Base-by-base conservation (phyloP, 2,329 filamentous ascomycete species). In the Colletotrichum noveboracense region DNA sequence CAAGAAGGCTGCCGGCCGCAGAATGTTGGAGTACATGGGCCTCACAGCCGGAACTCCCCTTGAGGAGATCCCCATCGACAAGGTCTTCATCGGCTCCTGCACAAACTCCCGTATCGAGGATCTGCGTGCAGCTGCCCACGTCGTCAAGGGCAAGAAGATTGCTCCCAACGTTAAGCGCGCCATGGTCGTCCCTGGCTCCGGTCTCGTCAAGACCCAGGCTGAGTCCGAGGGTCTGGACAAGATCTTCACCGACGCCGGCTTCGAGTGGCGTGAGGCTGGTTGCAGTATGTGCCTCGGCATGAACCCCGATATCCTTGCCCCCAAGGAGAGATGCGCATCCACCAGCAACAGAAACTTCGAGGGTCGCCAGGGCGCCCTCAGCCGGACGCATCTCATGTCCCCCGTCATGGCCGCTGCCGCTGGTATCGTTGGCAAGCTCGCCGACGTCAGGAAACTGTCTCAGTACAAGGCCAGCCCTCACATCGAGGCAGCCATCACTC, bases 221-320 rank as follows among this genome's bases (percentile, higher is more conserved):
- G 96, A 99, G 86, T 88, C 91, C 4, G 97, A 98, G 86, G 96
- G 96, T 69, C 92, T 99, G 6, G 95, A 98, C 86, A 95, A 96
- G 88, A 94, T 98, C 82, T 98, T 99, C 86, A 82, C 88, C 10
- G 95, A 98, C 77, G 96, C 97, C 65, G 97, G 97, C 9, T 98
- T 98, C 79, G 96, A 98, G 85, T 98, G 96, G 96, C 93, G 97
- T 83, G 97, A 99, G 88, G 97, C 97, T 79, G 97, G 97, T 66
- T 99, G 97, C 91, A 98, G 95, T 77, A 99, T 99, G 97, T 98
- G 97, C 84, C 91, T 99, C 71, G 97, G 97, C 84, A 99, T 99
- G 96, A 99, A 99, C 89, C 96, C 97, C 0, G 97, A 99, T 84
- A 98, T 99, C 78, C 91, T 98, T 62, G 93, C 96, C 3, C 96